Evolutionary conservation across 1,284 basidiomycete genomes (phyloP).

Genomic region (Puccinia polysora): DNA sequence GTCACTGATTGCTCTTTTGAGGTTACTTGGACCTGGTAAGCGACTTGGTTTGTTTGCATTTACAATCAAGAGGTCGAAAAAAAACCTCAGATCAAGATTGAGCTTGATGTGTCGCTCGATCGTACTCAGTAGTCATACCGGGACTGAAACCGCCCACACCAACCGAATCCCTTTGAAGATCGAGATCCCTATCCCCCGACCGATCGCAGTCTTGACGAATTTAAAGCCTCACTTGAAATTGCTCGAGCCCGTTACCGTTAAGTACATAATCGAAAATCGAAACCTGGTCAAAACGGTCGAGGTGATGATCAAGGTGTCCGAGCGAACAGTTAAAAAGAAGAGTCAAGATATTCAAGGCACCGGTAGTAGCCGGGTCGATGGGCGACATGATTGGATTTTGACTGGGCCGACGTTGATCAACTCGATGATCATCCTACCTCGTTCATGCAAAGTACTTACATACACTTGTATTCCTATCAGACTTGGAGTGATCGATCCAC

Average conservation of each 20-base stretch:
- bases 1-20: constrained; percentile 9
- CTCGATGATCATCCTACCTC: constrained; percentile 11
- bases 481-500: neutral
- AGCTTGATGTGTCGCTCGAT: neutral
- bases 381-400: constrained; percentile 5
- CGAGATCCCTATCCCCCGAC: neutral
- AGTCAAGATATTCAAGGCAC: too few species aligned
- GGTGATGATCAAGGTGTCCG: neutral
- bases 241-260: neutral
- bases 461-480: neutral
- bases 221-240: constrained; percentile 11
- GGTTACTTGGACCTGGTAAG: constrained; percentile 32
- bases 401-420: constrained; percentile 5
- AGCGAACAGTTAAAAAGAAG: constrained; percentile 9
- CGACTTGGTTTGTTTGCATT: neutral
- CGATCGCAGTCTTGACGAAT: constrained; percentile 8
- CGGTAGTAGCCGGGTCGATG: too few species aligned
- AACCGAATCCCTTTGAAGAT: neutral
- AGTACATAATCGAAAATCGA: constrained; percentile 19
- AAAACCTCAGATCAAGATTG: neutral
- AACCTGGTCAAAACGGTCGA: constrained; percentile 2
- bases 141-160: neutral
- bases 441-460: neutral
- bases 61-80: neutral
- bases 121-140: neutral